Conservation (phyloP, 345 rosid species). For the Eucalyptus coolabah region DNA sequence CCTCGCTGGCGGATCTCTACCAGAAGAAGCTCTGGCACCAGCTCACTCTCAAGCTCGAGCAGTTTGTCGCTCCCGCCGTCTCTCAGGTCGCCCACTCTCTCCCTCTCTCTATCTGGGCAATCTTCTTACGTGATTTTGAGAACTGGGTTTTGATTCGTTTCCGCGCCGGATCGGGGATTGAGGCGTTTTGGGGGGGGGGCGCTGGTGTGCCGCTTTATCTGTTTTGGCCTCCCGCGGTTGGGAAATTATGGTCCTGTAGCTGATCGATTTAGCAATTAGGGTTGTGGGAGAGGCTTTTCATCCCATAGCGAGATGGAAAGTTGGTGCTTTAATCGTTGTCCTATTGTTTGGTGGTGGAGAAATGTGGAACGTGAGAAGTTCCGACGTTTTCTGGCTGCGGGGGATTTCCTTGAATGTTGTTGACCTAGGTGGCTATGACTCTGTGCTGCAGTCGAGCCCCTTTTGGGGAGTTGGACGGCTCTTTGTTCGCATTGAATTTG, state of each 20-base stretch:
- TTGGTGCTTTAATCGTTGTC: not conserved
- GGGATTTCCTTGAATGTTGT: not conserved
- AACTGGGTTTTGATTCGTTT: not conserved
- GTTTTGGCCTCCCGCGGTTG: not conserved
- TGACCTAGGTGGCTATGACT: not conserved
- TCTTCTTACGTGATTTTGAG: not conserved
- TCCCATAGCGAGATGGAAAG: not conserved
- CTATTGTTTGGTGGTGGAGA: not conserved
- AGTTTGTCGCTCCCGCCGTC: slow-evolving; percentile 77
- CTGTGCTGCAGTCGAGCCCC: not conserved
- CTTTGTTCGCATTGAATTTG: not conserved
- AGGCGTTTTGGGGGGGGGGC: not conserved
- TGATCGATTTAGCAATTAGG: not conserved
- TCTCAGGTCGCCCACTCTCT: slow-evolving; percentile 38
- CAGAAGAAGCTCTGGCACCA: slow-evolving; percentile 99
- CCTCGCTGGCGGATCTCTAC: slow-evolving; percentile 86
- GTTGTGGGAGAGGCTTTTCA: not conserved
- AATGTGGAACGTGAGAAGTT: not conserved
- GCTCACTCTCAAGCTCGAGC: slow-evolving; percentile 94
- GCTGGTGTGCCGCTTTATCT: not conserved
- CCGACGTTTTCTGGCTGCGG: not conserved
- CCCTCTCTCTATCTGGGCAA: not conserved
- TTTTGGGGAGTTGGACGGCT: not conserved
- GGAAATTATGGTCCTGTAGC: not conserved
- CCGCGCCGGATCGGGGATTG: not conserved